phyloP scores from a whole-genome alignment of 148 eudicot species.

The Camellia sinensis region DNA sequence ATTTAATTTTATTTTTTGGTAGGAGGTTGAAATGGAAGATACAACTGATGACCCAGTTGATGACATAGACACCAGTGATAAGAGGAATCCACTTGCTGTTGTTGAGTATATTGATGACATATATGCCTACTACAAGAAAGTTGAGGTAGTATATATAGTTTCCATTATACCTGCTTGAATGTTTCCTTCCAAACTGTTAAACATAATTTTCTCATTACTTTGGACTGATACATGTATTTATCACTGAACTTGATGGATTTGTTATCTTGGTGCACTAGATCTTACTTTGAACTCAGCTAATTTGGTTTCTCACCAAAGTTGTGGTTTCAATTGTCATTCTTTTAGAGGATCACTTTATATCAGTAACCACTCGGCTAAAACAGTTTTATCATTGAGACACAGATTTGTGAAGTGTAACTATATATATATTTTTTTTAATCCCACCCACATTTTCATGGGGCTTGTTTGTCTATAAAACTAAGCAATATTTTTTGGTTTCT shows the following conservation, averaged over 20 bases:
- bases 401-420: not conserved
- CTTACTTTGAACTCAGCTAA: not conserved
- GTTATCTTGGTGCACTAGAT: not conserved
- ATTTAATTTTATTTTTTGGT: not conserved
- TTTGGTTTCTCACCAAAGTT: not conserved
- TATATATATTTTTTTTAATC: too few relatives aligned
- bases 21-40: slow-evolving; percentile 76
- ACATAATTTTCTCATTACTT: not conserved
- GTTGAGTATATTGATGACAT: slow-evolving; percentile 67
- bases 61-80: slow-evolving; percentile 64
- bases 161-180: not conserved
- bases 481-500: not conserved
- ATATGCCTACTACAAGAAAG: slow-evolving; percentile 59
- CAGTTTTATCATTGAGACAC: not conserved
- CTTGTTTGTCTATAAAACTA: not conserved
- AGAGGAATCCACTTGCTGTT: slow-evolving; percentile 65
- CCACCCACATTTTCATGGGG: too few relatives aligned
- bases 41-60: slow-evolving; percentile 35
- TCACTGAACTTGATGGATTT: not conserved
- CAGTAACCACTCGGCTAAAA: not conserved
- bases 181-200: not conserved
- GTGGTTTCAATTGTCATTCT: not conserved
- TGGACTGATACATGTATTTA: not conserved
- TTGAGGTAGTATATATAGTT: slow-evolving; percentile 45
- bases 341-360: not conserved